Conservation (phyloP, 164 flowering plant species). For the Brasenia schreberi region DNA sequence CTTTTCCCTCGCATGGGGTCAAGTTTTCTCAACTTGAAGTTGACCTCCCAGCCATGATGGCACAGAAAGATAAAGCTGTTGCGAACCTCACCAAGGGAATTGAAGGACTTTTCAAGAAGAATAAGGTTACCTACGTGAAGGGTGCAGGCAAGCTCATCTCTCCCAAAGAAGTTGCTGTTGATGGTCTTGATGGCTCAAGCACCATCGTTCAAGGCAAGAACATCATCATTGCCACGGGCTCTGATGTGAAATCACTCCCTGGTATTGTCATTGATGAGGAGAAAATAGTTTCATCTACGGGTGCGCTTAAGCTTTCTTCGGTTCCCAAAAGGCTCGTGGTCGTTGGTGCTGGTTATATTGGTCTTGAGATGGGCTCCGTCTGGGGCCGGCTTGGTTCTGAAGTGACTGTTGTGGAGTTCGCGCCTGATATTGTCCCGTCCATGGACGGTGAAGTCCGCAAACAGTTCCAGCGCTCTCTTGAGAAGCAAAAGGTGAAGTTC, state of each 20-base stretch:
- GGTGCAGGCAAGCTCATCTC: conserved; percentile 81
- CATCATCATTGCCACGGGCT: conserved; percentile 86
- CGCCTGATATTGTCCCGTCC: conserved; percentile 69
- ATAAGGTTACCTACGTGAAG: conserved; percentile 82
- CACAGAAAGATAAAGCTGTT: conserved; percentile 85
- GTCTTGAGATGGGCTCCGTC: conserved; percentile 91
- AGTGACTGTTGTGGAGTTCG: conserved; percentile 86
- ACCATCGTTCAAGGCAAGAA: conserved; percentile 71
- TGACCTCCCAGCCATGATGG: conserved; percentile 87
- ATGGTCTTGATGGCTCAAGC: conserved; percentile 56
- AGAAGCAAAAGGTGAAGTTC: conserved; percentile 86
- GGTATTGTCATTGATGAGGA: conserved; percentile 81
- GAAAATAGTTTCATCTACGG: conserved; percentile 88
- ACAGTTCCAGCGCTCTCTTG: conserved; percentile 74
- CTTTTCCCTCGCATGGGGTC: conserved; percentile 76
- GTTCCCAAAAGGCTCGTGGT: conserved; percentile 82
- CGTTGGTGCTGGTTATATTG: conserved; percentile 88
- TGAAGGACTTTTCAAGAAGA: conserved; percentile 91
- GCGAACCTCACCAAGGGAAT: conserved; percentile 60
- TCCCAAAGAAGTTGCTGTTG: conserved; percentile 78
- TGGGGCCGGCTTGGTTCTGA: conserved; percentile 87
- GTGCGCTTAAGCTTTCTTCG: conserved; percentile 64
- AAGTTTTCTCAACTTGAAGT: conserved; percentile 66
- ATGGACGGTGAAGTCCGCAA: conserved; percentile 79
- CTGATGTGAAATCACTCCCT: conserved; percentile 83